These are phyloP conservation scores for Colletotrichum eleusines DNA, from an alignment of 2,329 filamentous ascomycete species.

Conservation along the genomic window DNA sequence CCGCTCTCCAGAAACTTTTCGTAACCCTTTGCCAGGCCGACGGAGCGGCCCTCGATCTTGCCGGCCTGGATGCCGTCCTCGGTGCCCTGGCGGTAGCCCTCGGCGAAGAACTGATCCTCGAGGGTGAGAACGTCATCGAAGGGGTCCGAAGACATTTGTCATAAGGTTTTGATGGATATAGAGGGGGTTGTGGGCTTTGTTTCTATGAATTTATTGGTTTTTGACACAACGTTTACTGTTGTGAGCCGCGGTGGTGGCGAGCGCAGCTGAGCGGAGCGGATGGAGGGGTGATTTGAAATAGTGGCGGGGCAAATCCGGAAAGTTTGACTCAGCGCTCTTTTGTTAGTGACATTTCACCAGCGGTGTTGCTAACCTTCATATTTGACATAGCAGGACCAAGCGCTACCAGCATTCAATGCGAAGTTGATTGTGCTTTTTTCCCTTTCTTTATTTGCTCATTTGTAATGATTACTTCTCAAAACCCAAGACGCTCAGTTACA, in stretches of 20 bases:
- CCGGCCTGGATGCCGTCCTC: conserved; percentile 83
- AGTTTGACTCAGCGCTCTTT: conserved; percentile 39
- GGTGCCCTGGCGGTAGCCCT: conserved; percentile 82
- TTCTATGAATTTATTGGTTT: neutral
- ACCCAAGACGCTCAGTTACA: too few relatives aligned
- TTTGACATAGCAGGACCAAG: neutral
- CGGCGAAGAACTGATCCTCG: conserved; percentile 80
- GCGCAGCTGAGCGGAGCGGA: conserved; percentile 8
- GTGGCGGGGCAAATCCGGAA: conserved; percentile 33
- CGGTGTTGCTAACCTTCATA: neutral
- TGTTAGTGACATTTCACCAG: conserved; percentile 31
- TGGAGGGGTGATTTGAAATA: conserved; percentile 34
- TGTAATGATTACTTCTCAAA: neutral
- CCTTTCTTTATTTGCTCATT: neutral
- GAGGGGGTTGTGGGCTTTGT: rapidly evolving
- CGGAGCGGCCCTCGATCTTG: conserved; percentile 86
- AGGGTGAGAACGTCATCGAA: conserved; percentile 71
- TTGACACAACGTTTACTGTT: neutral
- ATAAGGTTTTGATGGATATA: neutral
- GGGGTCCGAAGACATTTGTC: conserved; percentile 57
- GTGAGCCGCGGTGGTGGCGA: neutral
- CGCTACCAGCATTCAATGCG: neutral
- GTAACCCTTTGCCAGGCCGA: conserved; percentile 92
- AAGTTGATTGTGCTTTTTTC: neutral
- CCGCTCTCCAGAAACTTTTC: conserved; percentile 91